Evolutionary conservation across 208 protist species (phyloP), one percentile per base, ranked within the genome.

Genomic region (Naegleria fowleri): DNA sequence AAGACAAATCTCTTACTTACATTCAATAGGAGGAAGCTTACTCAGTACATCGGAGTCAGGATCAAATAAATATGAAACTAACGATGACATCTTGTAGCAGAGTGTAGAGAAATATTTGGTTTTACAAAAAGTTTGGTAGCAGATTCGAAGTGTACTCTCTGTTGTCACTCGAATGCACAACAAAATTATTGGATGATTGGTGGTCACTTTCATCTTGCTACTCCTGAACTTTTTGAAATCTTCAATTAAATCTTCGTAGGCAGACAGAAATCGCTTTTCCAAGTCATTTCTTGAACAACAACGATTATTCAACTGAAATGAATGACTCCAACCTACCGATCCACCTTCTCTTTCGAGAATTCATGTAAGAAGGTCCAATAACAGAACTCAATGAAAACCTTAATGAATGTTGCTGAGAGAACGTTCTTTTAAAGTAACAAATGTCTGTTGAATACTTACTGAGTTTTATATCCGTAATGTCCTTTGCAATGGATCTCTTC

Each of bases 331-430:
- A 67, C 55, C 19, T 67, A 67, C 55, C 55, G 11, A 67, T 41
- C 36, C 19, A 51, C 16, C 19, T 52, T 15, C 9, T 40, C 39
- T 29, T 36, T 87, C 9, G 83, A 33, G 43, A 52, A 87, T 87
- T 87, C 83, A 5, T 87, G 40, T 22, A 87, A 38, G 33, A 87
- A 87, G 3, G 83, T 48, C 83, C 83, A 87, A n/a, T 87, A 87
- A n/a, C 83, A 87, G 19, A 48, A 87, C 6, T 25, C 36, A 52
- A 38, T 51, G 15, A 87, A 87, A 40, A 41, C 33, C 29, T 33
- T 40, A n/a, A 87, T 87, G 43, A 87, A 87, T 0, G 15, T 13
- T 0, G 83, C 43, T 48, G 7, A 48, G 43, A 48, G 43, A 48
- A 48, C 7, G 7, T 48, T n/a, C n/a, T n/a, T n/a, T n/a, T n/a